Evolutionary conservation across 1,284 basidiomycete species (phyloP), one percentile per base, ranked within the genome.

Genomic region (Sporisorium graminicola): DNA sequence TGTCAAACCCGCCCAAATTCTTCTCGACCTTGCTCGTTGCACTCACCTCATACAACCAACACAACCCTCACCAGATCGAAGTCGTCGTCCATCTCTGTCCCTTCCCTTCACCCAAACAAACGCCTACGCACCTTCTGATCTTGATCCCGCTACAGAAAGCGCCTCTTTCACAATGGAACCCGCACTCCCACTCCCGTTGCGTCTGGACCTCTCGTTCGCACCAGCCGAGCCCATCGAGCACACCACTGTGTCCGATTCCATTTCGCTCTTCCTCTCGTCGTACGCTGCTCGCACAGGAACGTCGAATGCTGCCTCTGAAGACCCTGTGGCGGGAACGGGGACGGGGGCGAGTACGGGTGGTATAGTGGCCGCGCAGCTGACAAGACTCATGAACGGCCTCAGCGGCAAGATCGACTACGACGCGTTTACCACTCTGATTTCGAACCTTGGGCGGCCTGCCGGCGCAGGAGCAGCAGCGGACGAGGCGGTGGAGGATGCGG

Each of bases 211-310:
- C 6, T 35, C 49, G 6, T 58, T 58, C 31, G 27, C 49, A 9
- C 22, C 46, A 0, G 33, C 63, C 0, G 31, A 55, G 2, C 51
- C 60, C 0, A 53, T 56, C 10, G 46, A 58, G 0, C 75, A 77
- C 44, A 4, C 12, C 2, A n/a, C 14, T 5, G 67, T 68, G 0
- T 61, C 61, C 2, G 54, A 58, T 1, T 43, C 26, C 24, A 77
- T 77, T 56, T 31, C 63, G 1, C 2, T 10, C 18, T 77, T 77
- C 29, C 60, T 77, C 27, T 18, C 66, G 1, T 16, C 55, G 18
- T 71, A 77, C 49, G 71, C 75, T 12, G 60, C 62, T 2, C 53
- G 75, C 0, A 77, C 71, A 1, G 71, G 75, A 1, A 66, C 75
- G 1, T 50, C 52, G 20, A 62, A 66, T 13, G 57, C 60, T 1